These are phyloP conservation scores for Cryphonectria nitschkei DNA, from an alignment of 2,329 filamentous ascomycete genomes.

Conservation along the genomic window DNA sequence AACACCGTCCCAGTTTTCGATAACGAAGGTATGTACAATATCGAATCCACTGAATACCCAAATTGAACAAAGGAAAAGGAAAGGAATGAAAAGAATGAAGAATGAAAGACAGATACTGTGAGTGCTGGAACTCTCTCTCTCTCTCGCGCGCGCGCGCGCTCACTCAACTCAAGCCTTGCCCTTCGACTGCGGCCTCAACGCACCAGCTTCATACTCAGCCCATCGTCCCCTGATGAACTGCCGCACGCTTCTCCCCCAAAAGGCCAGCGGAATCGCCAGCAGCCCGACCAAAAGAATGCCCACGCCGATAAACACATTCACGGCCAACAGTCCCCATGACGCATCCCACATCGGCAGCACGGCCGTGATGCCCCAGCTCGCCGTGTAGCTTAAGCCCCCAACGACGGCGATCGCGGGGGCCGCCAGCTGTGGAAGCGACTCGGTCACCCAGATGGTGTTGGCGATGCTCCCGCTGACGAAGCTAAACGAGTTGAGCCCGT, in stretches of 20 bases:
- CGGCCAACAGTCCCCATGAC: conserved; percentile 20
- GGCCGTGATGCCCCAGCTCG: conserved; percentile 30
- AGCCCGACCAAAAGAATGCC: conserved; percentile 31
- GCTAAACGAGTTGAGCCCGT: conserved; percentile 33
- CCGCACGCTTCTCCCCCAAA: conserved; percentile 35
- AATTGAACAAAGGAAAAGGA: not conserved
- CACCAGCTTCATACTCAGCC: conserved; percentile 33
- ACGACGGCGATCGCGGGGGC: conserved; percentile 32
- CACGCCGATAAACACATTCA: conserved; percentile 29
- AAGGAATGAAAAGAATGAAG: not conserved
- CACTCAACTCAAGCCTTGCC: not conserved
- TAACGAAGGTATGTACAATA: not conserved
- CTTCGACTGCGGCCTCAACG: conserved; percentile 33
- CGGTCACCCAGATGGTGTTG: conserved; percentile 35
- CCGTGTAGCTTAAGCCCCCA: conserved; percentile 30
- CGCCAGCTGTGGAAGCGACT: conserved; percentile 35
- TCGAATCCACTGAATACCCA: not conserved
- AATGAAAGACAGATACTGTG: not conserved
- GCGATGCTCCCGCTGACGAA: conserved; percentile 31
- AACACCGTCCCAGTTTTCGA: not conserved
- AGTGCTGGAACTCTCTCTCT: not conserved
- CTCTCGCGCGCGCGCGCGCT: too few relatives aligned
- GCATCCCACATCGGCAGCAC: conserved; percentile 27
- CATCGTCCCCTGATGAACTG: conserved; percentile 35
- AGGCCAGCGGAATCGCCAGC: conserved; percentile 34